Conservation (phyloP, 176 grass and related monocot genomes). For the Tillandsia fasciculata region DNA sequence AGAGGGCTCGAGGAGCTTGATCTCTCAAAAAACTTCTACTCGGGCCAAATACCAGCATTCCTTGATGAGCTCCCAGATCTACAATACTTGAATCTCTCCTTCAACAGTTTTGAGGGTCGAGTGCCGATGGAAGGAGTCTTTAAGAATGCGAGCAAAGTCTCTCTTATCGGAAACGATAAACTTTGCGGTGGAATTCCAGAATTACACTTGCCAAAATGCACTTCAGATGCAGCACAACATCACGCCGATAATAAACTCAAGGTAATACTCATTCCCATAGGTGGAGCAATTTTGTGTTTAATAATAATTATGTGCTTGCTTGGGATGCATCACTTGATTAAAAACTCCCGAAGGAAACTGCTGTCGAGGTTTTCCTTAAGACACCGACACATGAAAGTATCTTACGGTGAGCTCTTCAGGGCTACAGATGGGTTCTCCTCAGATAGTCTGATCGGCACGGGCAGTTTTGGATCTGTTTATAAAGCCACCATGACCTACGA, state of each 20-base stretch:
- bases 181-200: neutral
- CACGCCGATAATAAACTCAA: neutral
- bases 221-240: neutral
- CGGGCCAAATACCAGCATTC: conserved; percentile 13
- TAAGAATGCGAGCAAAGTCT: neutral
- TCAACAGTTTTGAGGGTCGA: neutral
- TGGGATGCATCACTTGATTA: neutral
- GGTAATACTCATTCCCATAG: neutral
- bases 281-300: neutral
- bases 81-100: conserved; percentile 16
- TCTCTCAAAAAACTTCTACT: conserved; percentile 23
- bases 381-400: neutral
- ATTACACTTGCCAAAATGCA: neutral
- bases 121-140: neutral
- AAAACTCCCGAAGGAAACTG: neutral
- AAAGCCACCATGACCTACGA: too few relatives aligned
- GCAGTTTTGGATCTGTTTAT: neutral
- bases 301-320: neutral
- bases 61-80: neutral
- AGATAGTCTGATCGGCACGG: neutral
- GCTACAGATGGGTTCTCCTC: neutral
- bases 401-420: neutral
- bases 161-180: neutral
- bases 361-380: neutral
- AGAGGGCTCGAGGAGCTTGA: conserved; percentile 20